These are phyloP conservation scores for Ogataea polymorpha DNA, from an alignment of 805 yeast species.

Conservation along the genomic window DNA sequence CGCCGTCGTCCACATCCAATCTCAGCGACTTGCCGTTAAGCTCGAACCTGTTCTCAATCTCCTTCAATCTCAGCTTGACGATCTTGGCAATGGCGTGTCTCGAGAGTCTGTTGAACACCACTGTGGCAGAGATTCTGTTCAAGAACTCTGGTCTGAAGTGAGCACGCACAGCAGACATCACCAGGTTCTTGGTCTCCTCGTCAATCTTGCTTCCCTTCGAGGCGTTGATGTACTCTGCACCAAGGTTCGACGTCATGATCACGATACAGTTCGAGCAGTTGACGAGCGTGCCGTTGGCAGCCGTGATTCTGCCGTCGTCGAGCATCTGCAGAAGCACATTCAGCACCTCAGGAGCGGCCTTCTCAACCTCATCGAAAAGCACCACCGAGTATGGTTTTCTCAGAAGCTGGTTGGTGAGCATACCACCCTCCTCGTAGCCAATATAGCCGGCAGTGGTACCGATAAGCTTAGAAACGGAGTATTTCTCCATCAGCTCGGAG, in stretches of 20 bases:
- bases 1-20: constrained; percentile 70
- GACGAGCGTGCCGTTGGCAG: constrained; percentile 89
- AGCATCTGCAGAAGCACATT: constrained; percentile 87
- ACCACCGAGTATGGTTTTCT: constrained; percentile 96
- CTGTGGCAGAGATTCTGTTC: constrained; percentile 91
- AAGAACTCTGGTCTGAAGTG: constrained; percentile 98
- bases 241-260: constrained; percentile 96
- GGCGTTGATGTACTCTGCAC: constrained; percentile 83
- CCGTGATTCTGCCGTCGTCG: constrained; percentile 95
- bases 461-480: constrained; percentile 89
- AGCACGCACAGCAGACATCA: constrained; percentile 76
- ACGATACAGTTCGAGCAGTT: constrained; percentile 90
- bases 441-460: constrained; percentile 98
- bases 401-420: constrained; percentile 85
- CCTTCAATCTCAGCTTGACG: constrained; percentile 78
- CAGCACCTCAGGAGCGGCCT: constrained; percentile 97
- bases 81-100: constrained; percentile 90
- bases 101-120: constrained; percentile 89
- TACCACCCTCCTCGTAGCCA: constrained; percentile 97
- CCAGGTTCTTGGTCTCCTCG: constrained; percentile 66
- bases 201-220: constrained; percentile 60
- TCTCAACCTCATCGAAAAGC: constrained; percentile 95
- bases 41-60: constrained; percentile 82
- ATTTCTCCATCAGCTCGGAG: constrained; percentile 92
- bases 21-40: constrained; percentile 76